Evolutionary conservation across 805 yeast species (phyloP), one percentile per base, ranked within the genome.

Genomic region (Ogataea angusta): DNA sequence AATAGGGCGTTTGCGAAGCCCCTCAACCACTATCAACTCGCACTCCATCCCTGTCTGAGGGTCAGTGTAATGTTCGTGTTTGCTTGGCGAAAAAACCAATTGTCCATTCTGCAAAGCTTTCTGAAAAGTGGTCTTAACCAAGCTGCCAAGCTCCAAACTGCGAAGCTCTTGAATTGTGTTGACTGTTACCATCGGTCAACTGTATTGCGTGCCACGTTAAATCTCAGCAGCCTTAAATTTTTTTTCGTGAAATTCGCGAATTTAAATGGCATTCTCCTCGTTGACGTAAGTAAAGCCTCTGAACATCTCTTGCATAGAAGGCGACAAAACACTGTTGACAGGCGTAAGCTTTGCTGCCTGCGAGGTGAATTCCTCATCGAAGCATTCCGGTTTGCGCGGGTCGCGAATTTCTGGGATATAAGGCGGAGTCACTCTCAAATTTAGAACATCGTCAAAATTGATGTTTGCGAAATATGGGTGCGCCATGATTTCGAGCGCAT

Each of bases 281-380:
- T 84, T 76, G 54, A 85, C 78, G 63, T 89, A 91, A 2, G 97
- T 88, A 67, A 93, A 93, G 3, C 99, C 99, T 54, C 98, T 80
- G 76, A 93, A 93, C 68, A 88, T 95, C 56, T 93, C 97, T 71
- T 93, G 99, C 79, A 85, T 83, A 19, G 82, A 78, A 2, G 93
- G 78, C 10, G 93, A 83, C 56, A 93, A 71, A 6, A 85, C 81
- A 22, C 95, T 83, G 46, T 88, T 91, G 35, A 93, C 90, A 2
- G 99, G 99, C 1, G 99, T 93, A 63, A 91, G 73, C 36, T 95
- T 82, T 25, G 98, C 96, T 25, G 93, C 84, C 57, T 93, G 97
- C 0, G 89, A 78, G 0, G 99, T 93, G 60, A 93, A 93, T 61
- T 89, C 96, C 54, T 82, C 85, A 66, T 93, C 99, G 59, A 93